Conservation (phyloP, 2,329 filamentous ascomycete species). For the Sporothrix pseudoabietina region DNA sequence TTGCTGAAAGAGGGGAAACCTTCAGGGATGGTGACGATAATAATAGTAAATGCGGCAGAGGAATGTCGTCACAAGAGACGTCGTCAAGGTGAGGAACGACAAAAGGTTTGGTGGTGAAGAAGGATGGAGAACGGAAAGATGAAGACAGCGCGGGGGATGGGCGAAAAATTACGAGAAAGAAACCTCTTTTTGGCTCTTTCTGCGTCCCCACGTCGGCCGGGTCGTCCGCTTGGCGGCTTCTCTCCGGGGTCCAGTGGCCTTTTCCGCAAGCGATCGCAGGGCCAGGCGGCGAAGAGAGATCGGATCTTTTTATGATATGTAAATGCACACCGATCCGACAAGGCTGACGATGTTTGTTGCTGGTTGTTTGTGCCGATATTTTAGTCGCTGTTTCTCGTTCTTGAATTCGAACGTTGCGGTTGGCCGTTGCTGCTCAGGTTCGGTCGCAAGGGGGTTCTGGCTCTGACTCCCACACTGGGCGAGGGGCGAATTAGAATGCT, state of each 20-base stretch:
- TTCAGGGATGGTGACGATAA: not conserved
- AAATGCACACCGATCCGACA: not conserved
- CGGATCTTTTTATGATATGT: conserved; percentile 13
- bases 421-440: not conserved
- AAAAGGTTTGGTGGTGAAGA: conserved; percentile 23
- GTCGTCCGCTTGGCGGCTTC: conserved; percentile 28
- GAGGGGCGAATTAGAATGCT: not conserved
- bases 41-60: not conserved
- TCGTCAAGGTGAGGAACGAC: not conserved
- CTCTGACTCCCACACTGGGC: not conserved
- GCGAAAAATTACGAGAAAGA: conserved; percentile 35
- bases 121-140: conserved; percentile 26
- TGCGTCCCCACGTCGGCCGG: conserved; percentile 33
- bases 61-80: conserved; percentile 6
- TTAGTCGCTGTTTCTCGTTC: not conserved
- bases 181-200: conserved; percentile 31
- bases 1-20: not conserved
- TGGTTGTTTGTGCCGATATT: not conserved
- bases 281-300: not conserved
- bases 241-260: conserved; percentile 21
- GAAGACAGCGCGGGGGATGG: conserved; percentile 30
- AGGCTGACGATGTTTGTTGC: not conserved
- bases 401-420: not conserved
- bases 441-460: conserved; percentile 19
- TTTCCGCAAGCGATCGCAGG: conserved; percentile 28